Conservation (phyloP, 495 filamentous ascomycete species). For the Darksidea phi region DNA sequence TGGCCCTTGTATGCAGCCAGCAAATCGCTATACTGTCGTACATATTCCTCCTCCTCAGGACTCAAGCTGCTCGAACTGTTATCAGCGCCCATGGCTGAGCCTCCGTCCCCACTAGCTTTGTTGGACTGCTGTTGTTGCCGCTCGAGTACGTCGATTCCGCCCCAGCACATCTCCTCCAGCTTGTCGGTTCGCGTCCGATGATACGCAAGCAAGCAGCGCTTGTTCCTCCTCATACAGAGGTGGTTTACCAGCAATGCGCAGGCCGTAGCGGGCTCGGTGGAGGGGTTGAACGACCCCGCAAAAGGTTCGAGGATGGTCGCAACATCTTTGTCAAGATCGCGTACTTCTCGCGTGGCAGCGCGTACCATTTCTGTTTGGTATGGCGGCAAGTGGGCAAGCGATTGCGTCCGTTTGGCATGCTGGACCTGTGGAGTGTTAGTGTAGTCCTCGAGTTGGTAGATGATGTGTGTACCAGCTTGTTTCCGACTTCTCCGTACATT, state of each 20-base stretch:
- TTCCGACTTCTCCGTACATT: constrained; percentile 92
- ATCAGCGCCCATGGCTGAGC: constrained; percentile 42
- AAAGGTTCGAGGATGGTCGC: constrained; percentile 75
- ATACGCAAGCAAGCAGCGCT: constrained; percentile 92
- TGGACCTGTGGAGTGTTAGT: constrained; percentile 62
- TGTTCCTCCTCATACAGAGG: constrained; percentile 91
- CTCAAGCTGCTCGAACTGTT: constrained; percentile 73
- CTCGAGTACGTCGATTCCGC: constrained; percentile 74
- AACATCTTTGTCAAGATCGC: constrained; percentile 92
- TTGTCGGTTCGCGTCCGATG: constrained; percentile 87
- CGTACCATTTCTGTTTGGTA: constrained; percentile 94
- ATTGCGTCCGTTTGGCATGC: constrained; percentile 94
- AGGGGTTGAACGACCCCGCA: constrained; percentile 79
- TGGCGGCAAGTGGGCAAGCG: constrained; percentile 80
- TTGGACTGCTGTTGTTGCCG: constrained; percentile 49
- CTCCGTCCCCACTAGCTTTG: constrained; percentile 41
- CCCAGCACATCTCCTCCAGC: constrained; percentile 93
- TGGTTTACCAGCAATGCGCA: constrained; percentile 91
- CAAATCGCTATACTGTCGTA: constrained; percentile 85
- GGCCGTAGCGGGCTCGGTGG: constrained; percentile 76
- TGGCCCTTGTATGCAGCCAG: constrained; percentile 95
- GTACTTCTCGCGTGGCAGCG: constrained; percentile 82
- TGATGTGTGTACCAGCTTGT: constrained; percentile 57
- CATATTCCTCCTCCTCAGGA: constrained; percentile 97
- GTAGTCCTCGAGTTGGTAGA: background rate